Base-by-base conservation (phyloP, 192 early-diverging fungal genomes). In the Mortierella claussenii region DNA sequence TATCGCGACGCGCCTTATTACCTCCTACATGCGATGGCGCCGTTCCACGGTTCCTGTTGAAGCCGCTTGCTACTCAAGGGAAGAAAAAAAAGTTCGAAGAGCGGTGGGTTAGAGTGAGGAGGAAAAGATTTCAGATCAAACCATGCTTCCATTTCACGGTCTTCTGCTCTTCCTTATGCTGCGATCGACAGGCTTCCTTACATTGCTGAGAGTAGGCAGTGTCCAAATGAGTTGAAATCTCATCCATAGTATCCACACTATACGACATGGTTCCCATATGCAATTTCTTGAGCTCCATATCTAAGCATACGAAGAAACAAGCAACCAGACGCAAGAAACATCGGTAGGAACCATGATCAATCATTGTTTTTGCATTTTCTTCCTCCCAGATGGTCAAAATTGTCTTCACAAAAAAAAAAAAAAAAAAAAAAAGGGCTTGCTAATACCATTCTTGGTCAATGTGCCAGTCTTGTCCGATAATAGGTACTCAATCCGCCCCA, bases 241-340 rank as follows among this genome's bases (percentile, higher is more conserved):
- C 97, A 49, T 96, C 94, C 85, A 95, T 95, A 4, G 94, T 92
- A 70, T 98, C 95, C 1, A 83, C 78, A 26, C 89, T 90, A 78
- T 95, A 98, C 0, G 95, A 91, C 92, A 97, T 95, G 15, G 95
- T 95, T 45, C 97, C 97, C 91, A 97, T 93, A 54, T 98, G 95
- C 40, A 98, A 69, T 61, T 94, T 91, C 65, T 95, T 95, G 34
- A 98, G 80, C 69, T 96, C 97, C 97, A 98, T 98, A 66, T 98
- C 96, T 88, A 69, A n/a, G 7, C 3, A 31, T 53, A n/a, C n/a
- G n/a, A 54, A 62, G n/a, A n/a, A n/a, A n/a, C n/a, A n/a, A 37
- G 24, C 15, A 55, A 10, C 7, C 23, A 53, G 11, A 12, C 21
- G 26, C 20, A 56, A 37, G 1, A 4, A 40, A 42, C 10, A 9